Conservation (phyloP, 805 yeast genomes). For the Pichia phayaonensis region DNA sequence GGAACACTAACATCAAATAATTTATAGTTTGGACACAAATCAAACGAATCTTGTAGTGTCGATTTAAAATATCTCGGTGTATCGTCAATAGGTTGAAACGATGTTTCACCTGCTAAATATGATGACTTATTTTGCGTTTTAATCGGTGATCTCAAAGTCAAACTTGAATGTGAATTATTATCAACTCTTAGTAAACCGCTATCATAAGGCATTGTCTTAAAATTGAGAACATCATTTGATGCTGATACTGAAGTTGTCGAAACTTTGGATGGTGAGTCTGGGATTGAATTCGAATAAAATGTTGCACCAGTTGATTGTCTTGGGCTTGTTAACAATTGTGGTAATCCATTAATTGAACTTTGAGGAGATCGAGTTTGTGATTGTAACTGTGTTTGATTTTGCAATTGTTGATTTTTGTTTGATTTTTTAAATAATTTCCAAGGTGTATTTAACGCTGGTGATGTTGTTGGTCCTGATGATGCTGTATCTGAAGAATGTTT, state of each 20-base stretch:
- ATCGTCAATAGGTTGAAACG: slow-evolving; percentile 13
- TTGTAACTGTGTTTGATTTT: slow-evolving; percentile 1
- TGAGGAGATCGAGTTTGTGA: neutral
- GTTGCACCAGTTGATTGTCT: neutral
- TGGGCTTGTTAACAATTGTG: slow-evolving; percentile 1
- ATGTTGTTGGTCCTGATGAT: neutral
- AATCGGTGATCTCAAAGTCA: slow-evolving; percentile 4
- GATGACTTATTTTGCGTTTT: neutral
- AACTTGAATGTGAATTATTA: neutral
- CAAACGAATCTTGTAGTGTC: slow-evolving; percentile 45
- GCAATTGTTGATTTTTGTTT: neutral
- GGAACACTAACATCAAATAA: slow-evolving; percentile 47
- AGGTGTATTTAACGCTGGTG: slow-evolving; percentile 5
- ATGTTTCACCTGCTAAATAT: neutral
- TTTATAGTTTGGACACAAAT: slow-evolving; percentile 42
- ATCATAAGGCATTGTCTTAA: slow-evolving; percentile 29
- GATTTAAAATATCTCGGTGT: slow-evolving; percentile 49
- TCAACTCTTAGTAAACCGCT: slow-evolving; percentile 13
- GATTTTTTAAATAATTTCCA: slow-evolving; percentile 10
- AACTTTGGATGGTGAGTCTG: neutral
- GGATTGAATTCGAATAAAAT: neutral
- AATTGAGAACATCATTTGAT: slow-evolving; percentile 20
- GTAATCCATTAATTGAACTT: neutral
- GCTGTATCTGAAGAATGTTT: neutral
- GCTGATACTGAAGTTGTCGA: slow-evolving; percentile 10